Evolutionary conservation across 2,329 filamentous ascomycete species (phyloP), one percentile per base, ranked within the genome.

Genomic region (Cercospora sojina): DNA sequence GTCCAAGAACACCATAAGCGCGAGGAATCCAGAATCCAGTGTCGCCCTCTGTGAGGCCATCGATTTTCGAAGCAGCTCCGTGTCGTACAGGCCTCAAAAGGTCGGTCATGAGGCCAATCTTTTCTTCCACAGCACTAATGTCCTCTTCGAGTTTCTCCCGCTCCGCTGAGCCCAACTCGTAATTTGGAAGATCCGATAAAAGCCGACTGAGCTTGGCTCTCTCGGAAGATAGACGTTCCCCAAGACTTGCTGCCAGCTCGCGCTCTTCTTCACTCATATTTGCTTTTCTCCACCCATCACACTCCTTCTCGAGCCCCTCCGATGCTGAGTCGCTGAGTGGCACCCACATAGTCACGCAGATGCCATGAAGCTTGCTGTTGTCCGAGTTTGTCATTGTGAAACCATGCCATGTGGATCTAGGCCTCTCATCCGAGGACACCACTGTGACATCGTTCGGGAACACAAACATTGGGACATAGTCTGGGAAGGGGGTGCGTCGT

Each of bases 381-480:
- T 98, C 93, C 64, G 91, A 91, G 23, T 90, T 91, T 2, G 95
- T 99, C 95, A 99, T 98, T 69, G 92, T 93, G 76, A 99, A 99
- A 58, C 95, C 95, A 80, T 99, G 95, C 95, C 95, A 99, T 25
- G 93, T 97, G n/a, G 95, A 94, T 68, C 93, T 86, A 0, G 95
- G 95, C 68, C 93, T 87, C 77, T 97, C 92, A 75, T 99, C 95
- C 1, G 93, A 93, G 1, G 95, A 97, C 9, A 98, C 92, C 61
- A 99, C 95, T 70, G 93, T 93, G 73, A 99, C 95, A 78, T 99
- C 95, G 79, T 98, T 97, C 55, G 95, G 95, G 74, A 98, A 99
- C 62, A 95, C 93, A 79, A 99, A 99, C 95, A 99, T 98, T 64
- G 95, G 95, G 18, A 99, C 92, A 75, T 97, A 99, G 77, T 99